Evolutionary conservation across 768 basidiomycete species (phyloP).

Genomic region (Suillus paluster): DNA sequence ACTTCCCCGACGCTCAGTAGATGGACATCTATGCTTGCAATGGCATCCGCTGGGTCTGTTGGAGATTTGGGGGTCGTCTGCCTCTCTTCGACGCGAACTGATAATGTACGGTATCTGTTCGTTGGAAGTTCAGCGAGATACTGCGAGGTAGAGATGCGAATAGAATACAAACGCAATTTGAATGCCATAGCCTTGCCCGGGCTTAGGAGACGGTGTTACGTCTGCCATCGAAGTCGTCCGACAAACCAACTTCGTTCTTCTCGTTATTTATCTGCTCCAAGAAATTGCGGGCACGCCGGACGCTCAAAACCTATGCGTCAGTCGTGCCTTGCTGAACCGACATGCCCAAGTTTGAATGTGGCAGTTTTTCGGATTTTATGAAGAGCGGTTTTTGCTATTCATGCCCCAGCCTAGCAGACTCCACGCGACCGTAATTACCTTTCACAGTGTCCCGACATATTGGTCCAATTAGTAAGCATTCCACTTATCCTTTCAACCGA

Average conservation of each 20-base stretch:
- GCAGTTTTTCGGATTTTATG: too few species aligned
- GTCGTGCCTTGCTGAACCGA: neutral
- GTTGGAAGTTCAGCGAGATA: neutral
- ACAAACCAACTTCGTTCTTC: neutral
- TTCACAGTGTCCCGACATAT: too few species aligned
- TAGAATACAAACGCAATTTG: slow-evolving; percentile 5
- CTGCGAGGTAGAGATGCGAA: neutral
- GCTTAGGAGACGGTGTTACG: neutral
- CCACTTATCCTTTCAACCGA: too few species aligned
- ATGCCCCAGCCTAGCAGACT: neutral
- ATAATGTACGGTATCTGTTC: slow-evolving; percentile 40
- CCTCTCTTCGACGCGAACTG: slow-evolving; percentile 35
- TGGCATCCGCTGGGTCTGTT: slow-evolving; percentile 32
- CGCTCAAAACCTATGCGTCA: neutral
- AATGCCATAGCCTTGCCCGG: neutral
- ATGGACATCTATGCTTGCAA: slow-evolving; percentile 49
- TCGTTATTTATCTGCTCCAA: neutral
- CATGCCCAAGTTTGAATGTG: too few species aligned
- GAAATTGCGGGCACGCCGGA: too few species aligned
- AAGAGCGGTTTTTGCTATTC: slow-evolving; percentile 1
- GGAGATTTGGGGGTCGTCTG: neutral
- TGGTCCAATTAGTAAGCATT: too few species aligned
- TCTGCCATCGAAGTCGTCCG: neutral
- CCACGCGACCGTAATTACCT: too few species aligned
- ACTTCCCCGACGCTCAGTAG: slow-evolving; percentile 42